A percentile compares a stretch with the other conserved stretches of the same genome.
Conservation (phyloP, 2,329 filamentous ascomycete species). For the Xylaria sp. region DNA sequence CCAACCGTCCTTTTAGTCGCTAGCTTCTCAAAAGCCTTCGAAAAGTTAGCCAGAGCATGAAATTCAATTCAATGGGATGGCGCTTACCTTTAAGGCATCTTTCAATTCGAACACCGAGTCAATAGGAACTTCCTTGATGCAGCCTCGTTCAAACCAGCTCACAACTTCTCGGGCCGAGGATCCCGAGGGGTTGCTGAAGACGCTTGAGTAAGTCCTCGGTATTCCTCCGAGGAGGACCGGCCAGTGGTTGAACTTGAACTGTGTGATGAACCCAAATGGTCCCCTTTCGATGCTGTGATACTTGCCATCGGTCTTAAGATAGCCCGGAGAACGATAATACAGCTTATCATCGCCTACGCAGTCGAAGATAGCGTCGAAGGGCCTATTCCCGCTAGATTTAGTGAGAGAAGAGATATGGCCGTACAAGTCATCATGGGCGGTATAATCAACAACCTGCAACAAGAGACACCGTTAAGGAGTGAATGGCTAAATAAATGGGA, state of each 20-base stretch:
- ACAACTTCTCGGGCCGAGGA: constrained; percentile 32
- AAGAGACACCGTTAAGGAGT: not conserved
- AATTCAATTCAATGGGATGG: not conserved
- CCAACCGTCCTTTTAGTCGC: constrained; percentile 37
- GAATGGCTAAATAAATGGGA: not conserved
- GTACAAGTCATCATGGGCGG: constrained; percentile 38
- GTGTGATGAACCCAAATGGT: constrained; percentile 35
- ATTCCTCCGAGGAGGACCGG: constrained; percentile 40
- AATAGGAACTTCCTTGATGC: constrained; percentile 37
- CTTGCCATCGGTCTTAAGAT: constrained; percentile 40
- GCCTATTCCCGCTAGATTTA: constrained; percentile 10
- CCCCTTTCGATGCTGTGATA: constrained; percentile 41
- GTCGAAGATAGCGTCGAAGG: constrained; percentile 42
- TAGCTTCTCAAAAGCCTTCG: constrained; percentile 37
- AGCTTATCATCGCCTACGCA: constrained; percentile 43
- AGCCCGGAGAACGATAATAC: constrained; percentile 40
- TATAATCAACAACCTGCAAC: constrained; percentile 43
- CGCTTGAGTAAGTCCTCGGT: constrained; percentile 35
- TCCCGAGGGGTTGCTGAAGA: constrained; percentile 33
- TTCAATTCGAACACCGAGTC: constrained; percentile 40
- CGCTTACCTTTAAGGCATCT: constrained; percentile 37
- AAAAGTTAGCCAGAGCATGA: constrained; percentile 6
- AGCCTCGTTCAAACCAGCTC: constrained; percentile 26
- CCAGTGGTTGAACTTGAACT: constrained; percentile 39
- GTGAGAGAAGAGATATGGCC: constrained; percentile 33